Evolutionary conservation across 176 grass and related monocot genomes (phyloP).

Genomic region (Tillandsia leiboldiana): DNA sequence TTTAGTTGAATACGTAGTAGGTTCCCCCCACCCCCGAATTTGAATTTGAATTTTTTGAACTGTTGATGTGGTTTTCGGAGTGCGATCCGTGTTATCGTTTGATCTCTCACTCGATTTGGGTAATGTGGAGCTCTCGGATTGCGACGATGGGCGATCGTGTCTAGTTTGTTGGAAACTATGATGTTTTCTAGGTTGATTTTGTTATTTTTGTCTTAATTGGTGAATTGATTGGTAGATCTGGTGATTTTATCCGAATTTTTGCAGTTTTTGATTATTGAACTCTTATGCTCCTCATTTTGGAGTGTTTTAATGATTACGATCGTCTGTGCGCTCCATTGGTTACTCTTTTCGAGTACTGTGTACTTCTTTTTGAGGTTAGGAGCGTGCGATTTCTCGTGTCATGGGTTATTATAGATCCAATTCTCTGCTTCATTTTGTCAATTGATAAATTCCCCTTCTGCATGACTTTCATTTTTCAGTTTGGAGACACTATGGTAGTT

Average conservation of each 20-base stretch:
- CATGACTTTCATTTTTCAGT: background rate
- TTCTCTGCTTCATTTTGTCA: background rate
- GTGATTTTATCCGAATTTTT: background rate
- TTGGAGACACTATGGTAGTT: background rate
- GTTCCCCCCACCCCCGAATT: background rate
- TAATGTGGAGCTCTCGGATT: background rate
- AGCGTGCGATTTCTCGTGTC: background rate
- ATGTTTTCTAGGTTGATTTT: background rate
- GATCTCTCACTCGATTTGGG: background rate
- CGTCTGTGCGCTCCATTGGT: background rate
- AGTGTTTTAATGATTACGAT: background rate
- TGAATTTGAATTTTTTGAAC: conserved; percentile 1
- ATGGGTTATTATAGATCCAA: background rate
- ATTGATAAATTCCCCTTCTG: background rate
- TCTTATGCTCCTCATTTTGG: no score
- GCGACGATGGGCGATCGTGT: background rate
- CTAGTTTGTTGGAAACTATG: background rate
- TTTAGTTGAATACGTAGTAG: background rate
- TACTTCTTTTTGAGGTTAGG: background rate
- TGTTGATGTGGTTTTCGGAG: background rate
- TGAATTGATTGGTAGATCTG: background rate
- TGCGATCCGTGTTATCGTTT: background rate
- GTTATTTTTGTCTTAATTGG: no score
- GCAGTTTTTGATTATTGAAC: background rate
- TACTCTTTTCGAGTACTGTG: background rate